Conservation (phyloP, 371 early-diverging fungal species). For the Apophysomyces ossiformis region DNA sequence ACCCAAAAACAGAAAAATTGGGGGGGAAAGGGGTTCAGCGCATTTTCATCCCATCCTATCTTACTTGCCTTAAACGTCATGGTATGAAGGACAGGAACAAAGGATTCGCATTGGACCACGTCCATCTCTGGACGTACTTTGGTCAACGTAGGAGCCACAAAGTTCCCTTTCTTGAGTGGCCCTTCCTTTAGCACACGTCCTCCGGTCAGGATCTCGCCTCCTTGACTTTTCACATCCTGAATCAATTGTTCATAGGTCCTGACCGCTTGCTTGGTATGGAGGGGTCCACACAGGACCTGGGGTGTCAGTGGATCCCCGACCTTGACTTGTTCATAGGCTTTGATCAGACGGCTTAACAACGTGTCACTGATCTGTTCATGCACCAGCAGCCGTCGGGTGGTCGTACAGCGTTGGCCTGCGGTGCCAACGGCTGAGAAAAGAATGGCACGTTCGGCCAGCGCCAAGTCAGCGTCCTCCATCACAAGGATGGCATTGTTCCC, state of each 20-base stretch:
- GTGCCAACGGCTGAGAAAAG: conserved; percentile 98
- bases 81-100: conserved; percentile 94
- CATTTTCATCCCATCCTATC: not conserved
- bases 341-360: conserved; percentile 76
- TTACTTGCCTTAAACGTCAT: conserved; percentile 72
- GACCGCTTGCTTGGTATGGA: conserved; percentile 89
- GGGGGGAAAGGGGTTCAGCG: too few relatives aligned
- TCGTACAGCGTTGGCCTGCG: conserved; percentile 97
- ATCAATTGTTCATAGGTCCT: conserved; percentile 77
- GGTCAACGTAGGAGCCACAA: conserved; percentile 93
- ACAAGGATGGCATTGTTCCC: conserved; percentile 97
- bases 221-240: conserved; percentile 77
- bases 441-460: conserved; percentile 87
- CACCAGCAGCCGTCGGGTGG: conserved; percentile 90
- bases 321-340: conserved; percentile 88
- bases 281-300: conserved; percentile 91
- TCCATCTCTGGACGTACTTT: conserved; percentile 73
- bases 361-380: conserved; percentile 90
- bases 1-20: too few relatives aligned
- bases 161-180: conserved; percentile 72
- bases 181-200: conserved; percentile 71
- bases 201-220: conserved; percentile 88
- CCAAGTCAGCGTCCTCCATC: conserved; percentile 92
- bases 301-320: conserved; percentile 90
- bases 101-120: conserved; percentile 92